These are phyloP conservation scores for Nemania abortiva DNA, from an alignment of 2,329 filamentous ascomycete genomes.

Conservation along the genomic window DNA sequence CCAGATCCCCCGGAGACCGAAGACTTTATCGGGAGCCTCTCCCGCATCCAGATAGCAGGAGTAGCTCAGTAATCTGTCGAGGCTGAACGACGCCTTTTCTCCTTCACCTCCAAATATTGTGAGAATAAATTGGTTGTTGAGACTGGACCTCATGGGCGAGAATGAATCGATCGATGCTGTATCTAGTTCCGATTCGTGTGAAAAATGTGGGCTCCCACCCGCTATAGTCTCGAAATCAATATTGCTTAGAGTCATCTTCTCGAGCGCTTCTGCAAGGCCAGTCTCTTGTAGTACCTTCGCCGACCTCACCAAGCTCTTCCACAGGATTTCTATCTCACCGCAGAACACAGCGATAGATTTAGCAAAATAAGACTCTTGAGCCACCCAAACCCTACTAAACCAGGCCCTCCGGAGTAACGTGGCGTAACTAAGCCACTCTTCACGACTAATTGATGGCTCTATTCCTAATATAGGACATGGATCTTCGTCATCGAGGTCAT, in stretches of 20 bases:
- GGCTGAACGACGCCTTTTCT: background rate
- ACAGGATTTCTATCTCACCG: constrained; percentile 1
- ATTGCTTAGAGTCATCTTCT: background rate
- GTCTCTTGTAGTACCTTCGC: constrained; percentile 11
- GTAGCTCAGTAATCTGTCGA: constrained; percentile 6
- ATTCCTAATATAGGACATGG: constrained; percentile 14
- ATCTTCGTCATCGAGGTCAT: constrained; percentile 2
- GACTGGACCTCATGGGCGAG: background rate
- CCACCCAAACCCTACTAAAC: constrained; percentile 19
- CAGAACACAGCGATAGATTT: constrained; percentile 8
- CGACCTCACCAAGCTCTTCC: constrained; percentile 2
- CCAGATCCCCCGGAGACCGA: constrained; percentile 9
- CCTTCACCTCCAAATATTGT: constrained; percentile 7
- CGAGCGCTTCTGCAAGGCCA: constrained; percentile 7
- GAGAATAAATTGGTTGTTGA: constrained; percentile 12
- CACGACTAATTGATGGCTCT: background rate
- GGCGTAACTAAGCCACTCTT: constrained; percentile 8
- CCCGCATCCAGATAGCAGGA: background rate
- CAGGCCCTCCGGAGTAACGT: constrained; percentile 5
- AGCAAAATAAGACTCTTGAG: constrained; percentile 11
- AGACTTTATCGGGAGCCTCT: background rate
- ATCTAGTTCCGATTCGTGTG: background rate
- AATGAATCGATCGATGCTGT: background rate
- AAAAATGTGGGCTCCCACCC: background rate
- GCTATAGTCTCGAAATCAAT: background rate